These are phyloP conservation scores for Fimicolochytrium jonesii DNA, from an alignment of 192 early-diverging fungal species.

Conservation along the genomic window DNA sequence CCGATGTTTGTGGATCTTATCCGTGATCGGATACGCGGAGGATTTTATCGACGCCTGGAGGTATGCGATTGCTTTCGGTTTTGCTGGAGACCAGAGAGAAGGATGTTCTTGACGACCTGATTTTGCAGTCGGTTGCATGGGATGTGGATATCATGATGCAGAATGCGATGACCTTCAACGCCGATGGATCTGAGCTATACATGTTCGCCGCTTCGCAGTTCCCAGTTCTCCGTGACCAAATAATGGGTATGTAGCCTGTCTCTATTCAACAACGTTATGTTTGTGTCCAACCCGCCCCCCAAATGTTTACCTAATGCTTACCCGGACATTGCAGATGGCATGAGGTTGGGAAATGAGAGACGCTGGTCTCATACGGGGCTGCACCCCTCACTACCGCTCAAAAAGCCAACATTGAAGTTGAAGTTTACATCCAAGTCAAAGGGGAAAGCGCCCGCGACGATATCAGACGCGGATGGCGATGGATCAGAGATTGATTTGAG, in stretches of 20 bases:
- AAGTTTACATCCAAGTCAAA: no score
- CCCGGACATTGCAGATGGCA: background rate
- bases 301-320: background rate
- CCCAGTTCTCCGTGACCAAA: background rate
- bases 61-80: background rate
- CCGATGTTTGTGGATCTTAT: constrained; percentile 27
- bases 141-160: constrained; percentile 7
- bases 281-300: background rate
- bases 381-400: no score
- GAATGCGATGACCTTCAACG: constrained; percentile 20
- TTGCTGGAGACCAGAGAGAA: background rate
- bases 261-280: background rate
- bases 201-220: background rate
- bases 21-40: constrained; percentile 8
- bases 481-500: background rate
- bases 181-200: background rate
- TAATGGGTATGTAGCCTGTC: constrained; percentile 6
- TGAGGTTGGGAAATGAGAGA: background rate
- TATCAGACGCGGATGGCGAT: background rate
- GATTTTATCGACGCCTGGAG: constrained; percentile 29
- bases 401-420: background rate
- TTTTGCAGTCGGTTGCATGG: constrained; percentile 16
- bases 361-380: no score
- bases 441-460: background rate
- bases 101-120: background rate